A percentile compares a stretch with the other conserved stretches of the same genome.
These are phyloP conservation scores for Umbilicaria muhlenbergii DNA, from an alignment of 495 filamentous ascomycete species.

Conservation along the genomic window DNA sequence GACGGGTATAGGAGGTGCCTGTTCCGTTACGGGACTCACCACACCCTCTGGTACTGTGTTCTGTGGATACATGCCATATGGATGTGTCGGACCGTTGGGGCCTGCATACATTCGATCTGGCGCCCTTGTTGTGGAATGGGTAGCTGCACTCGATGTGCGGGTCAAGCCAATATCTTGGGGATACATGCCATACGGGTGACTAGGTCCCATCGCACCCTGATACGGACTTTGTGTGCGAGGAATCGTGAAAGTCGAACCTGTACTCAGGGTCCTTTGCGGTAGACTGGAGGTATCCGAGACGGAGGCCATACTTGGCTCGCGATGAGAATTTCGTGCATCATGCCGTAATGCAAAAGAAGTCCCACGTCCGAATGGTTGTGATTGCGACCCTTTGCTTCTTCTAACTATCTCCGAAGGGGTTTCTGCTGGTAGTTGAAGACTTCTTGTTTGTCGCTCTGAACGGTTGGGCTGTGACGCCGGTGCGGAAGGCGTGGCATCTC, in stretches of 20 bases:
- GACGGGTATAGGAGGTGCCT: slow-evolving; percentile 36
- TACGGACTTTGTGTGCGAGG: slow-evolving; percentile 35
- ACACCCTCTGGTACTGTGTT: slow-evolving; percentile 43
- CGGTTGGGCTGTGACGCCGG: slow-evolving; percentile 19
- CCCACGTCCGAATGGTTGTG: slow-evolving; percentile 19
- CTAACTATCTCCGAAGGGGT: slow-evolving; percentile 23
- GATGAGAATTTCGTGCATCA: slow-evolving; percentile 29
- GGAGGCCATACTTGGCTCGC: slow-evolving; percentile 7
- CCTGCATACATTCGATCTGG: slow-evolving; percentile 45
- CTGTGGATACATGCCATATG: slow-evolving; percentile 75
- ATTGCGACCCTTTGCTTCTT: slow-evolving; percentile 25
- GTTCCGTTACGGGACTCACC: slow-evolving; percentile 19
- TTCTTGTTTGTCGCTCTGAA: slow-evolving; percentile 13
- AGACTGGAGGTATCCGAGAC: slow-evolving; percentile 6
- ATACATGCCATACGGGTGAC: slow-evolving; percentile 41
- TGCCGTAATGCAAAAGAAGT: slow-evolving; percentile 22
- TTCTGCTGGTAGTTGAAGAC: slow-evolving; percentile 13
- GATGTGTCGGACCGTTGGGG: slow-evolving; percentile 61
- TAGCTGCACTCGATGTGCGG: slow-evolving; percentile 49
- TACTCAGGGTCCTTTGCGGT: slow-evolving; percentile 7
- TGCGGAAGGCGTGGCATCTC: slow-evolving; percentile 15
- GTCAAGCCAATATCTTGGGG: slow-evolving; percentile 32
- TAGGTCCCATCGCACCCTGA: slow-evolving; percentile 37
- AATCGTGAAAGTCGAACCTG: slow-evolving; percentile 10
- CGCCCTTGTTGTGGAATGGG: slow-evolving; percentile 40